phyloP scores from a whole-genome alignment of 148 eudicot species.

The Pouteria glomerata region DNA sequence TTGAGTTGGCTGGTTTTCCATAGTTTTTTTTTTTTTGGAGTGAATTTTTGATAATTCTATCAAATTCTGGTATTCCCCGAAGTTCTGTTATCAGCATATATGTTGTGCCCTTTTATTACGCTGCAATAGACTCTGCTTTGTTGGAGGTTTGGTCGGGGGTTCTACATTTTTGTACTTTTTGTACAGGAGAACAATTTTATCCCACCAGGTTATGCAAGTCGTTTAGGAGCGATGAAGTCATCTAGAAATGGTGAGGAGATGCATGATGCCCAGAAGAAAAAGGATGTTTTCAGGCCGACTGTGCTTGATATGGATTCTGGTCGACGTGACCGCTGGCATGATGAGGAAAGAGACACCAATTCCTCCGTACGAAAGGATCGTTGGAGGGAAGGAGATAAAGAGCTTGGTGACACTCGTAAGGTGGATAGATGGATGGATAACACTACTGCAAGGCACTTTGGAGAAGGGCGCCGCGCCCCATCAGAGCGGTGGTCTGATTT shows the following conservation, averaged over 20 bases:
- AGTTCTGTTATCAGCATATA: neutral
- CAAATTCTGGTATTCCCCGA: neutral
- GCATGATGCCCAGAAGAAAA: conserved; percentile 32
- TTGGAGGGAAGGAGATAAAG: conserved; percentile 78
- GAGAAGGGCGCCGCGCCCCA: conserved; percentile 67
- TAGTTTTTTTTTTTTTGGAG: no score
- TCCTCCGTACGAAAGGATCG: conserved; percentile 63
- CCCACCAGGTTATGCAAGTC: conserved; percentile 34
- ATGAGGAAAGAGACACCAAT: conserved; percentile 94
- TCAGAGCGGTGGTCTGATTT: conserved; percentile 69
- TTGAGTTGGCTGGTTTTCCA: no score
- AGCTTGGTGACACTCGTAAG: conserved; percentile 52
- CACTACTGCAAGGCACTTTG: conserved; percentile 42
- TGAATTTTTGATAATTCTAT: no score
- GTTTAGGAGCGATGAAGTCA: conserved; percentile 28
- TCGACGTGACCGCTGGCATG: conserved; percentile 92
- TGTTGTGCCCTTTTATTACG: neutral
- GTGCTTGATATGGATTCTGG: conserved; percentile 63
- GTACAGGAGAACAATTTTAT: conserved; percentile 51
- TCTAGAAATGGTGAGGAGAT: conserved; percentile 25
- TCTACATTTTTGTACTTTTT: conserved; percentile 1
- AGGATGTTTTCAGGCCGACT: conserved; percentile 70
- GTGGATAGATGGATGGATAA: conserved; percentile 53
- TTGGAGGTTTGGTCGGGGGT: neutral
- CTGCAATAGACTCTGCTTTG: neutral